A percentile compares a stretch with the other conserved stretches of the same genome.
These are phyloP conservation scores for Vigna mungo DNA, from an alignment of 306 rosid species.

Conservation along the genomic window DNA sequence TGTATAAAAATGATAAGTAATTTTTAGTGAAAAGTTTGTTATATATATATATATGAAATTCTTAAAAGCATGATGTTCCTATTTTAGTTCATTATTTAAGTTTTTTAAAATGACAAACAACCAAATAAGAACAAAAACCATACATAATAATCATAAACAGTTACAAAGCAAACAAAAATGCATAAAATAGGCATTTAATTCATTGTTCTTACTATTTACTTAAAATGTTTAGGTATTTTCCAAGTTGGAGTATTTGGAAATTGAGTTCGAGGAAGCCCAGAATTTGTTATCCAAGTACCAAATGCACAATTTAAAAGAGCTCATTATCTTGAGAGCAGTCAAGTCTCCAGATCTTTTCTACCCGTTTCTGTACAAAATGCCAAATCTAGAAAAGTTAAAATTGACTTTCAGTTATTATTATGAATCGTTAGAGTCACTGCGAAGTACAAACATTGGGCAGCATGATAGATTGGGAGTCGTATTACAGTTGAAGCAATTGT, in stretches of 20 bases:
- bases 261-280: not conserved
- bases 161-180: no score
- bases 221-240: not conserved
- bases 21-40: no score
- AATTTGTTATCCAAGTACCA: not conserved
- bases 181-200: no score
- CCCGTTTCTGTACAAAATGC: constrained; percentile 31
- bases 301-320: constrained; percentile 13
- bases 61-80: no score
- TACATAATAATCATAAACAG: no score
- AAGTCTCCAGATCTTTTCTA: not conserved
- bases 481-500: constrained; percentile 21
- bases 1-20: no score
- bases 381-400: constrained; percentile 20
- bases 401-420: not conserved
- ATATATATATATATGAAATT: no score
- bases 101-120: no score
- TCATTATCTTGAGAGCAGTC: not conserved
- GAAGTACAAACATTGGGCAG: not conserved
- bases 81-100: no score
- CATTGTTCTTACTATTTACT: no score
- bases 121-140: no score
- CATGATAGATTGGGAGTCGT: not conserved
- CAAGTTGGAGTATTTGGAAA: constrained; percentile 10
- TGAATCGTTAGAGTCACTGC: not conserved